Base-by-base conservation (phyloP, 192 early-diverging fungal species). In the Podila minutissima region DNA sequence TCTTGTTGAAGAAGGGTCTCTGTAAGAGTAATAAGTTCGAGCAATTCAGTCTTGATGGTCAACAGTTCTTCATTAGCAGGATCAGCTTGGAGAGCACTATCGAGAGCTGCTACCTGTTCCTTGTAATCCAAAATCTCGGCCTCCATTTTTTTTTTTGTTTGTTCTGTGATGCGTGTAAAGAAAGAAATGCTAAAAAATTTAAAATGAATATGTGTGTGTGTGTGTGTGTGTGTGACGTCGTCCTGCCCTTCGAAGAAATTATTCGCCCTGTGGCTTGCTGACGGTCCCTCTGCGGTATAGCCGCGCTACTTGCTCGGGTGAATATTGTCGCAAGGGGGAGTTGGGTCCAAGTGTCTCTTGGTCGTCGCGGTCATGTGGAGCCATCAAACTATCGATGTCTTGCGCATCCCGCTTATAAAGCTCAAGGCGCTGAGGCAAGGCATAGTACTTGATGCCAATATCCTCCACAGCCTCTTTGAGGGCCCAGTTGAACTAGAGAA, bases 31-130 rank as follows among this genome's bases (percentile, higher is more conserved):
- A 95, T 93, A 32, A 95, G 86, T 69, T 94, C 92, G 26, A 71
- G 84, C 59, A 95, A 78, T 82, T 94, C 92, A 60, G 66, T 73
- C 62, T 87, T 85, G 55, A 94, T 86, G 68, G 89, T 92, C 61
- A 83, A 66, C 50, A 95, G 86, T 68, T 94, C 93, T 59, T 74
- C 69, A 85, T 94, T 93, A 32, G 82, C 82, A 12, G 93, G 92
- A 81, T 94, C 91, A 62, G 83, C 87, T 62, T 64, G 61, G 32
- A 96, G 84, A 8, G 92, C 91, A 71, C 89, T 83, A 37, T 94
- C 89, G 61, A 96, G 90, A 74, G 93, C 91, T 26, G 88, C 88
- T 61, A 95, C 79, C 69, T 93, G 89, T 71, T 92, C 91, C 58
- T 84, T 88, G 71, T 92, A 92, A 55, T n/a, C 24, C 24, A 24